Percentiles rank a stretch among this genome's conserved stretches.
phyloP scores from a whole-genome alignment of 345 rosid species.

The Hibiscus tridactylites region DNA sequence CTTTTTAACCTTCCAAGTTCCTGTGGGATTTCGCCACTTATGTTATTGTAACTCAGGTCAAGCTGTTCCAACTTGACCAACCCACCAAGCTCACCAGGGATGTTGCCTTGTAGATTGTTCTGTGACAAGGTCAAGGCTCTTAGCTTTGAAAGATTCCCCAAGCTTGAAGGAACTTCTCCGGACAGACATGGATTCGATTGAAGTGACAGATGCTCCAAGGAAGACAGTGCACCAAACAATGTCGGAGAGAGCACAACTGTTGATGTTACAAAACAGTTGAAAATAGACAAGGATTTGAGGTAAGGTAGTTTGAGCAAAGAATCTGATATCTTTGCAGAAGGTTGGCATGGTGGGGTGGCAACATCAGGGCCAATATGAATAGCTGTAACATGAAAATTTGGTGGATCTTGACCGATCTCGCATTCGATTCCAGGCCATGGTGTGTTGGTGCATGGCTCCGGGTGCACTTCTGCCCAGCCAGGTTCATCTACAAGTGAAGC shows the following conservation, averaged over 20 bases:
- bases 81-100: slow-evolving; percentile 27
- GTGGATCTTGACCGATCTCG: slow-evolving; percentile 23
- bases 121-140: slow-evolving; percentile 32
- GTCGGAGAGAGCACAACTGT: slow-evolving; percentile 21
- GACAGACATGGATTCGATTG: slow-evolving; percentile 31
- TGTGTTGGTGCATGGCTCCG: slow-evolving; percentile 39
- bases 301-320: slow-evolving; percentile 34
- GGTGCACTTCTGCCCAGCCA: slow-evolving; percentile 28
- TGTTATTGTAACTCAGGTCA: slow-evolving; percentile 36
- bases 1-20: slow-evolving; percentile 27
- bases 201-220: slow-evolving; percentile 33
- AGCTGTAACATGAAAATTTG: slow-evolving; percentile 31
- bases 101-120: slow-evolving; percentile 27
- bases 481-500: slow-evolving; percentile 32
- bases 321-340: slow-evolving; percentile 27
- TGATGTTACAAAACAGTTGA: slow-evolving; percentile 30
- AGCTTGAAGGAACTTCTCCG: slow-evolving; percentile 29
- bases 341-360: slow-evolving; percentile 31
- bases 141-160: slow-evolving; percentile 17
- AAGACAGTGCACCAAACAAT: slow-evolving; percentile 24
- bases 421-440: slow-evolving; percentile 49
- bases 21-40: slow-evolving; percentile 36
- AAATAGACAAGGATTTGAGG: slow-evolving; percentile 32
- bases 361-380: slow-evolving; percentile 40
- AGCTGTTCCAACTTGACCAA: slow-evolving; percentile 31